Evolutionary conservation across 2,329 filamentous ascomycete genomes (phyloP).

Genomic region (Clonostachys solani): DNA sequence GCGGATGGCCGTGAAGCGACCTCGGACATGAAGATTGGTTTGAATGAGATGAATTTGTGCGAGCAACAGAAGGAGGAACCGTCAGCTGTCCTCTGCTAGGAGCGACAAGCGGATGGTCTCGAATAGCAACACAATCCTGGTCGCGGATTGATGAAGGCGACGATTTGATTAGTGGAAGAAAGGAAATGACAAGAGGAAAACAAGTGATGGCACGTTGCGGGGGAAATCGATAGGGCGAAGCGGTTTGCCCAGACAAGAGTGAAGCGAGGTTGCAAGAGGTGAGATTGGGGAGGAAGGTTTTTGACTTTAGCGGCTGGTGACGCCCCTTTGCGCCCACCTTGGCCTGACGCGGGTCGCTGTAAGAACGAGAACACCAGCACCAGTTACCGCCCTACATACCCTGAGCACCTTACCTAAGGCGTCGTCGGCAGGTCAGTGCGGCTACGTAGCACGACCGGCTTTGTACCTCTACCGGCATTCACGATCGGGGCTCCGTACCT

Average conservation of each 20-base stretch:
- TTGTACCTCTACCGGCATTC: too few species aligned
- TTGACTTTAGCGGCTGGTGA: not conserved
- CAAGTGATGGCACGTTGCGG: not conserved
- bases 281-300: not conserved
- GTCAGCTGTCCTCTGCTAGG: constrained; percentile 24
- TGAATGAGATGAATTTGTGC: constrained; percentile 13
- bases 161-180: not conserved
- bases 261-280: not conserved
- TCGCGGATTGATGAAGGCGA: not conserved
- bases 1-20: constrained; percentile 79
- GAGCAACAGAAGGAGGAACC: constrained; percentile 17
- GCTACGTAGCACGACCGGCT: too few species aligned
- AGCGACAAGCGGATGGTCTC: constrained; percentile 4
- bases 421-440: too few species aligned
- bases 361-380: not conserved
- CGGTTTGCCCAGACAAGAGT: not conserved
- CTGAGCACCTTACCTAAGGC: too few species aligned
- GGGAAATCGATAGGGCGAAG: not conserved
- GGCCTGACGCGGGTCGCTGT: not conserved
- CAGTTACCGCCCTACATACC: too few species aligned
- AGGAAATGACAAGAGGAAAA: not conserved
- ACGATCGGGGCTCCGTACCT: too few species aligned
- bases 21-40: constrained; percentile 77
- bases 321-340: not conserved
- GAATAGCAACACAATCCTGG: constrained; percentile 1